These are phyloP conservation scores for Aspergillus tubingensis DNA, from an alignment of 2,329 filamentous ascomycete species.

Conservation along the genomic window DNA sequence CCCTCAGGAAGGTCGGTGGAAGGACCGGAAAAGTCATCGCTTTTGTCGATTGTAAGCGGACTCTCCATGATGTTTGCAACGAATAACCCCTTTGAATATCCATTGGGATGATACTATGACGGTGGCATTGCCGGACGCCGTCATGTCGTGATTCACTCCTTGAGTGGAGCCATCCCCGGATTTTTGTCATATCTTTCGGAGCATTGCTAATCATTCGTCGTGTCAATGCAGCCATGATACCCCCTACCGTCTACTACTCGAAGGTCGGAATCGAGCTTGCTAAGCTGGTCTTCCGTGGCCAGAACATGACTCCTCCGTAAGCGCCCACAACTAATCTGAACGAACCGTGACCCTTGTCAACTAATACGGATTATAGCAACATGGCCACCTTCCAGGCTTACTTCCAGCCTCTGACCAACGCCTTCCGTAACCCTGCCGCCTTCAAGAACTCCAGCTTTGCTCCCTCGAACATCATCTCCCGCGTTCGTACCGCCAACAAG, in stretches of 20 bases:
- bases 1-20: constrained; percentile 77
- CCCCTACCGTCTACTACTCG: constrained; percentile 87
- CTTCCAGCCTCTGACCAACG: constrained; percentile 73
- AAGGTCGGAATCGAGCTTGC: constrained; percentile 83
- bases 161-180: constrained; percentile 7
- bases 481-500: constrained; percentile 68
- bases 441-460: constrained; percentile 57
- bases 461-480: constrained; percentile 56
- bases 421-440: constrained; percentile 68
- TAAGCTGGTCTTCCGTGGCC: constrained; percentile 82
- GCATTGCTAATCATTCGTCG: constrained; percentile 26
- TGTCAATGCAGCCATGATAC: constrained; percentile 70
- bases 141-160: not conserved
- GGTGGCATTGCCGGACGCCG: not conserved
- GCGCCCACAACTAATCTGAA: constrained; percentile 40
- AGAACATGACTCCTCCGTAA: constrained; percentile 96
- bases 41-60: constrained; percentile 78
- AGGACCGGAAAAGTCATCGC: constrained; percentile 75
- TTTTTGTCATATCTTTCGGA: not conserved
- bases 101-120: not conserved
- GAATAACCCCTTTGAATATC: not conserved
- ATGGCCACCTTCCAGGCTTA: constrained; percentile 81
- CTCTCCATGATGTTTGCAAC: constrained; percentile 9
- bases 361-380: constrained; percentile 57
- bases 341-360: constrained; percentile 9